Evolutionary conservation across 768 basidiomycete genomes (phyloP).

Genomic region (Albatrellus ellisii): DNA sequence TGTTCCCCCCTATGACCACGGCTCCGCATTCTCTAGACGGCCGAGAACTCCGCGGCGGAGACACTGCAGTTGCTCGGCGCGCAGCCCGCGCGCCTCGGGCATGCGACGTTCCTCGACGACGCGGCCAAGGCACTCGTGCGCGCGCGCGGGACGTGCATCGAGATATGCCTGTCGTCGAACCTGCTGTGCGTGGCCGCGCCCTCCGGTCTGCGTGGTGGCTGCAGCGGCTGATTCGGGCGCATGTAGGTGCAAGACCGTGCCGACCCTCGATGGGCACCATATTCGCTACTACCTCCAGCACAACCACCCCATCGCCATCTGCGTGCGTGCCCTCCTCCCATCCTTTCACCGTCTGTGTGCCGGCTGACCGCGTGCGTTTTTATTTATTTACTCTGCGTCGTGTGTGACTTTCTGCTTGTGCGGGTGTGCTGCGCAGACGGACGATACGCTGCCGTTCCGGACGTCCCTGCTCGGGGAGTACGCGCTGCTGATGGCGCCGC

Average conservation of each 20-base stretch:
- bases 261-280: constrained; percentile 55
- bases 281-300: constrained; percentile 50
- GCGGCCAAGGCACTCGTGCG: constrained; percentile 44
- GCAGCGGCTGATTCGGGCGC: not conserved
- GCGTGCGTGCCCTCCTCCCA: constrained; percentile 33
- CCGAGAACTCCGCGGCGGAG: constrained; percentile 37
- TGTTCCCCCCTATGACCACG: not conserved
- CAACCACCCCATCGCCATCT: constrained; percentile 62
- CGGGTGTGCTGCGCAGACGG: constrained; percentile 56
- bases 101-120: constrained; percentile 67
- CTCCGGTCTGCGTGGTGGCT: not conserved
- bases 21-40: constrained; percentile 23
- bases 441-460: constrained; percentile 69
- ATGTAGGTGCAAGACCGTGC: constrained; percentile 55
- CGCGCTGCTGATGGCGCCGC: constrained; percentile 57
- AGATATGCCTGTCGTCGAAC: constrained; percentile 77
- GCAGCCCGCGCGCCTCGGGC: constrained; percentile 57
- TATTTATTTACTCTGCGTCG: not conserved
- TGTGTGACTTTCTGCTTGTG: constrained; percentile 6
- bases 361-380: not conserved
- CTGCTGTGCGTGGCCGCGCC: constrained; percentile 35
- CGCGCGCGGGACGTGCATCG: constrained; percentile 45
- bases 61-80: constrained; percentile 47
- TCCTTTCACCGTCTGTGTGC: constrained; percentile 1
- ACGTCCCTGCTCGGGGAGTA: constrained; percentile 69